These are phyloP conservation scores for Neoboletus brunneissimus DNA, from an alignment of 768 basidiomycete species.

Conservation along the genomic window DNA sequence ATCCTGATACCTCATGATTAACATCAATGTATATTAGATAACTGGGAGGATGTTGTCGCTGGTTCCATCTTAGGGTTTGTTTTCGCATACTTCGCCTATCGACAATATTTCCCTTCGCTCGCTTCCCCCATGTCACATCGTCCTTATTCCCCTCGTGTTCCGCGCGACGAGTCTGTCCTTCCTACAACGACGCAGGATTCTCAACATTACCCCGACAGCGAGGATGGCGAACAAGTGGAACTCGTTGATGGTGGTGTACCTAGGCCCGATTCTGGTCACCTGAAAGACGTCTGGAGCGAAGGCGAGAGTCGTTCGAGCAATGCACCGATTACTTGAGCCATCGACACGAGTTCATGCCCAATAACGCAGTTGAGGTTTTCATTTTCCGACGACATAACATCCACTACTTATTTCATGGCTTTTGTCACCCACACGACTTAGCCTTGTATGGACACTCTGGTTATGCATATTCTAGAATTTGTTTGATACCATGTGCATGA, in stretches of 20 bases:
- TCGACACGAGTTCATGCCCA: not conserved
- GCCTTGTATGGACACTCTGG: not conserved
- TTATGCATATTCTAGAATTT: not conserved
- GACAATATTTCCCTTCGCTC: conserved; percentile 83
- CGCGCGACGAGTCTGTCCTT: conserved; percentile 41
- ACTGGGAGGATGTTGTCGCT: conserved; percentile 88
- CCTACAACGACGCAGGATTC: conserved; percentile 34
- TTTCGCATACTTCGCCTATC: conserved; percentile 73
- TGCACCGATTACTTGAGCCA: conserved; percentile 12
- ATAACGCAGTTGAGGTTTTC: not conserved
- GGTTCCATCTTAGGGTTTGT: conserved; percentile 73
- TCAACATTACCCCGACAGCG: conserved; percentile 13
- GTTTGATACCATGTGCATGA: not conserved
- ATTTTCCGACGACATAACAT: not conserved
- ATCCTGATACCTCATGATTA: conserved; percentile 10
- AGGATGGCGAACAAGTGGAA: conserved; percentile 27
- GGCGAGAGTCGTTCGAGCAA: conserved; percentile 27
- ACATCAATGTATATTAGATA: conserved; percentile 48
- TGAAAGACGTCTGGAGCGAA: conserved; percentile 31
- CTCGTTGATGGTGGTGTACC: conserved; percentile 19
- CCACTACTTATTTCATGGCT: not conserved
- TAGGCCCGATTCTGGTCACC: conserved; percentile 5
- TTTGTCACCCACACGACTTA: not conserved
- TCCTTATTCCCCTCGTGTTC: conserved; percentile 70
- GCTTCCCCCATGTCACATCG: conserved; percentile 57